Evolutionary conservation across 768 basidiomycete species (phyloP).

Genomic region (Phallus indusiatus): DNA sequence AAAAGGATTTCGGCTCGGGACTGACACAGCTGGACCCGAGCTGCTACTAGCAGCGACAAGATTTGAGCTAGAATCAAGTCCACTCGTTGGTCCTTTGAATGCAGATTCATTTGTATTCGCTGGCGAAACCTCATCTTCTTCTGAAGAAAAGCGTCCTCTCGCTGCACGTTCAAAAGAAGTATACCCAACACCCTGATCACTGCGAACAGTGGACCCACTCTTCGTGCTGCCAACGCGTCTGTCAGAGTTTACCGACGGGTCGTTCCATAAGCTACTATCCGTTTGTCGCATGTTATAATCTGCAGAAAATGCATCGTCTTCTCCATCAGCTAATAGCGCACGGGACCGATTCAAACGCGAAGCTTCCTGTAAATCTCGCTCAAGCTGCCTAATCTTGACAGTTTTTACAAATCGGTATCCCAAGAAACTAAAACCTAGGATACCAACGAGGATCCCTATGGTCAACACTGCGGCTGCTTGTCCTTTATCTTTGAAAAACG

Average conservation of each 20-base stretch:
- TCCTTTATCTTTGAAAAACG: conserved; percentile 59
- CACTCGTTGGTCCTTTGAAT: neutral
- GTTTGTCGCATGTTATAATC: neutral
- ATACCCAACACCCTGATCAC: neutral
- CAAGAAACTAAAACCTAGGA: conserved; percentile 23
- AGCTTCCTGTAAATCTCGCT: conserved; percentile 3
- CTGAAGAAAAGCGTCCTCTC: neutral
- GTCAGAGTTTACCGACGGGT: neutral
- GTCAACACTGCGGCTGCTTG: conserved; percentile 52
- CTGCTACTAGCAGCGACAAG: neutral
- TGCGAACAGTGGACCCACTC: neutral
- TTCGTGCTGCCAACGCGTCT: neutral
- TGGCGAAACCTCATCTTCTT: neutral
- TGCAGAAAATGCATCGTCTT: neutral
- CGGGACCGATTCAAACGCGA: neutral
- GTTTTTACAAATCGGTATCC: conserved; percentile 6
- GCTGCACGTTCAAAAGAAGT: neutral
- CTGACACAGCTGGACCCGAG: neutral
- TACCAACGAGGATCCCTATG: conserved; percentile 34
- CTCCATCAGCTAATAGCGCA: neutral
- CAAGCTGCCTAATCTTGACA: neutral
- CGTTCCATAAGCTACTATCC: neutral
- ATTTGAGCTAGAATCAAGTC: too few relatives aligned
- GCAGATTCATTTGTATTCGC: neutral
- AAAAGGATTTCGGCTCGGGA: neutral